These are phyloP conservation scores for Juncus effusus DNA, from an alignment of 176 grass and related monocot genomes.

Conservation along the genomic window DNA sequence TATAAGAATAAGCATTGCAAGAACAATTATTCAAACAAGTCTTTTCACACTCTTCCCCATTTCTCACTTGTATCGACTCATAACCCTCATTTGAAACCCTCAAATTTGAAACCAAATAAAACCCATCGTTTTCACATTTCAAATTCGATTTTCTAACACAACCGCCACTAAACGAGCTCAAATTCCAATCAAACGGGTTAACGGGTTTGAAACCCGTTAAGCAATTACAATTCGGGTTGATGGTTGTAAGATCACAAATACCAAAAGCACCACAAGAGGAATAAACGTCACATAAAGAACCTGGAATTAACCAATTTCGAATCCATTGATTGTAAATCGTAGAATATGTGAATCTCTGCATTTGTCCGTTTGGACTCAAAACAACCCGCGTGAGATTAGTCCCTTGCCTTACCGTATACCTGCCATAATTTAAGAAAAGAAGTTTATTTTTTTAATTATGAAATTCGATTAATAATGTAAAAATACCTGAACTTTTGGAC, in stretches of 20 bases:
- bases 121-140: constrained; percentile 36
- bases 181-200: constrained; percentile 29
- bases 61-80: background rate
- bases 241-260: constrained; percentile 28
- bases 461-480: background rate
- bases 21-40: constrained; percentile 50
- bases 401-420: background rate
- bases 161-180: constrained; percentile 22
- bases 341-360: constrained; percentile 33
- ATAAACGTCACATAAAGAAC: constrained; percentile 43
- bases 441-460: background rate
- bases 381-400: constrained; percentile 31
- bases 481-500: constrained; percentile 30
- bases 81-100: constrained; percentile 32
- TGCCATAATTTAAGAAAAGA: background rate
- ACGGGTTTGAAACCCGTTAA: constrained; percentile 24
- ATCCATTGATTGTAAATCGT: constrained; percentile 32
- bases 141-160: constrained; percentile 34
- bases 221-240: constrained; percentile 32
- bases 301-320: constrained; percentile 38
- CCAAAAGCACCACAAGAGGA: constrained; percentile 49
- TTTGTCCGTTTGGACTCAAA: constrained; percentile 39
- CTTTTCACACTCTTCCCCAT: constrained; percentile 14
- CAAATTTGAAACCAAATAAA: constrained; percentile 30
- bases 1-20: constrained; percentile 36